phyloP scores from a whole-genome alignment of 257 asterid species.

The Gynochthodes officinalis region DNA sequence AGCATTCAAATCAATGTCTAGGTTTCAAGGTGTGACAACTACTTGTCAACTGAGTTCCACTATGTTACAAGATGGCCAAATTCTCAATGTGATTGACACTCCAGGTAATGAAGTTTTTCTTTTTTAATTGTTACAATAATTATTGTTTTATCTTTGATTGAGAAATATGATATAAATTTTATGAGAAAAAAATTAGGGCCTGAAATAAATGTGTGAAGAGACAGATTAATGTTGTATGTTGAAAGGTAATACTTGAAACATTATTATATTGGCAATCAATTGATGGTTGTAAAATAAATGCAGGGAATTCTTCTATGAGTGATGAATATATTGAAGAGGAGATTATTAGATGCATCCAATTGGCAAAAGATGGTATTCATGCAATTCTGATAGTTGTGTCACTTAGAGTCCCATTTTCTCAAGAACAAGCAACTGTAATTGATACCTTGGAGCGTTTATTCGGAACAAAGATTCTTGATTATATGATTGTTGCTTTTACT shows the following conservation, averaged over 20 bases:
- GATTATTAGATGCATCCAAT: not conserved
- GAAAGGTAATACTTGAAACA: too few relatives aligned
- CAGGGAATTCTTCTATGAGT: not conserved
- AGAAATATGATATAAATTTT: too few relatives aligned
- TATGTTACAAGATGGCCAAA: constrained; percentile 45
- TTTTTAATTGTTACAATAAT: not conserved
- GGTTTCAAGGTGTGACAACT: constrained; percentile 72
- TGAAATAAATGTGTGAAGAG: too few relatives aligned
- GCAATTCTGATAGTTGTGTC: constrained; percentile 69
- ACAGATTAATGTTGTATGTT: too few relatives aligned
- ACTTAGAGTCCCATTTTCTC: constrained; percentile 52
- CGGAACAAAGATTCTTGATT: constrained; percentile 41
- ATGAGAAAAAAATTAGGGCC: too few relatives aligned
- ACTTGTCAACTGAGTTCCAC: constrained; percentile 59
- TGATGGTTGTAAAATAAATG: too few relatives aligned
- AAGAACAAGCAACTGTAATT: constrained; percentile 64
- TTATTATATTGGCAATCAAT: too few relatives aligned
- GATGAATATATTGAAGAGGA: not conserved
- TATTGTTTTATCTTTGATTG: too few relatives aligned
- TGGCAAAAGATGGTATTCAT: constrained; percentile 33
- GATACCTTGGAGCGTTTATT: constrained; percentile 32
- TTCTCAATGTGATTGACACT: constrained; percentile 71
- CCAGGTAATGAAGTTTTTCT: constrained; percentile 38
- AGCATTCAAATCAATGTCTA: constrained; percentile 54
- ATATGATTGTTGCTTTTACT: constrained; percentile 65